These are phyloP conservation scores for Schizothecium vesticola DNA, from an alignment of 495 filamentous ascomycete genomes.

Conservation along the genomic window DNA sequence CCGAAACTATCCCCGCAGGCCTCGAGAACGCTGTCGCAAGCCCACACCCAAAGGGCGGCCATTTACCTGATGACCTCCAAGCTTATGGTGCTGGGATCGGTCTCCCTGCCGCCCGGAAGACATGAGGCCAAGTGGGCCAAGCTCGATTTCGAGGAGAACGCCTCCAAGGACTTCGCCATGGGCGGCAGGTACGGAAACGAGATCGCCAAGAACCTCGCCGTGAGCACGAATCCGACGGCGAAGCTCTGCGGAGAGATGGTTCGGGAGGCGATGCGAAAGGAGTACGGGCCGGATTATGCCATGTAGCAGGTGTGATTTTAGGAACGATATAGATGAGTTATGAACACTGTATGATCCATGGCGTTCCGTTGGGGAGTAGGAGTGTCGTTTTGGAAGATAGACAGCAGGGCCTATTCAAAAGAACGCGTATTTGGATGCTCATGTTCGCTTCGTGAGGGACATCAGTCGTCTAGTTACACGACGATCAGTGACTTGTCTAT, in stretches of 20 bases:
- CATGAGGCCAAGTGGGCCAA: conserved; percentile 40
- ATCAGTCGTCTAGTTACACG: not conserved
- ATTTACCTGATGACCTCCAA: conserved; percentile 62
- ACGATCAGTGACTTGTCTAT: not conserved
- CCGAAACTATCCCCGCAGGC: conserved; percentile 54
- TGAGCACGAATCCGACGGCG: conserved; percentile 78
- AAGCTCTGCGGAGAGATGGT: conserved; percentile 88
- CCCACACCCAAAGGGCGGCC: conserved; percentile 72
- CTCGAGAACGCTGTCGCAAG: conserved; percentile 59
- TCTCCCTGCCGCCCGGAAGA: conserved; percentile 27
- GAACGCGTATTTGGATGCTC: not conserved
- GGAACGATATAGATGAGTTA: not conserved
- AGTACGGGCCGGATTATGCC: conserved; percentile 46
- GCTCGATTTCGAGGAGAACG: conserved; percentile 63
- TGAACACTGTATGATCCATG: conserved; percentile 1
- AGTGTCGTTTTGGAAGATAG: not conserved
- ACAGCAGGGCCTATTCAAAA: not conserved
- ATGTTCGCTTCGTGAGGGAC: not conserved
- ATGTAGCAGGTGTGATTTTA: not conserved
- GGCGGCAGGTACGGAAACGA: conserved; percentile 76
- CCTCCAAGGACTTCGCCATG: conserved; percentile 66
- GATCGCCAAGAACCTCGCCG: conserved; percentile 68
- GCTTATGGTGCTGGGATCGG: conserved; percentile 21
- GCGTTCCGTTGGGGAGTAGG: conserved; percentile 6
- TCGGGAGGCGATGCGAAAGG: conserved; percentile 76